phyloP scores from a whole-genome alignment of 768 basidiomycete genomes.

The Boletales sp. region DNA sequence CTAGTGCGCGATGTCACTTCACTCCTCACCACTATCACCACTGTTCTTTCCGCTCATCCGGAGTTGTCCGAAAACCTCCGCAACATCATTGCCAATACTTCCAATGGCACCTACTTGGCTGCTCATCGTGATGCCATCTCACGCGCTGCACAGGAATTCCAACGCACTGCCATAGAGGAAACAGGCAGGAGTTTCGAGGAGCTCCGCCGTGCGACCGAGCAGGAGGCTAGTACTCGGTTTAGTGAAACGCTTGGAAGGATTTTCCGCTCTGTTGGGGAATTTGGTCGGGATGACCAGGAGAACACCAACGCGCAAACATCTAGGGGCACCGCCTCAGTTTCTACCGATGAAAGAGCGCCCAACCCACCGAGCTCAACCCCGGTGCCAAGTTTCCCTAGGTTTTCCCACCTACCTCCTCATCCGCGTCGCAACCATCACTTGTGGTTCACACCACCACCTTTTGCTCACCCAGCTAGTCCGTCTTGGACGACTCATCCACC shows the following conservation, averaged over 20 bases:
- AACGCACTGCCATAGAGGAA: constrained; percentile 41
- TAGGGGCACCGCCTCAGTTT: not conserved
- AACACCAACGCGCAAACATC: constrained; percentile 1
- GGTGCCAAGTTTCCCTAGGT: constrained; percentile 12
- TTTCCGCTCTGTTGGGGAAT: constrained; percentile 48
- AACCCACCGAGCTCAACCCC: constrained; percentile 3
- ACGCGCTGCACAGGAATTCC: constrained; percentile 52
- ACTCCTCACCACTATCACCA: constrained; percentile 53
- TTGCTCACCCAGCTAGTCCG: constrained; percentile 4
- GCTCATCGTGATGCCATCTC: constrained; percentile 57
- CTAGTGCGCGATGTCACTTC: constrained; percentile 63
- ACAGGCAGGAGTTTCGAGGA: constrained; percentile 40
- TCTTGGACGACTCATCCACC: constrained; percentile 19
- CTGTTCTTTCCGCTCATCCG: constrained; percentile 60
- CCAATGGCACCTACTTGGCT: constrained; percentile 66
- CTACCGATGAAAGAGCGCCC: constrained; percentile 2
- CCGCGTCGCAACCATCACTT: constrained; percentile 21
- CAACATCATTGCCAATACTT: constrained; percentile 58
- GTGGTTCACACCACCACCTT: constrained; percentile 21
- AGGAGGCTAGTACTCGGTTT: constrained; percentile 61
- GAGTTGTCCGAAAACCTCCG: constrained; percentile 67
- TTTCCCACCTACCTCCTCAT: constrained; percentile 15
- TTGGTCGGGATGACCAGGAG: constrained; percentile 20
- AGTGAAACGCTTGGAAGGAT: constrained; percentile 60
- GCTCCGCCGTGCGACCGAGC: constrained; percentile 49